Evolutionary conservation across 2,329 filamentous ascomycete species (phyloP).

Genomic region (Nigrospora sphaerica): DNA sequence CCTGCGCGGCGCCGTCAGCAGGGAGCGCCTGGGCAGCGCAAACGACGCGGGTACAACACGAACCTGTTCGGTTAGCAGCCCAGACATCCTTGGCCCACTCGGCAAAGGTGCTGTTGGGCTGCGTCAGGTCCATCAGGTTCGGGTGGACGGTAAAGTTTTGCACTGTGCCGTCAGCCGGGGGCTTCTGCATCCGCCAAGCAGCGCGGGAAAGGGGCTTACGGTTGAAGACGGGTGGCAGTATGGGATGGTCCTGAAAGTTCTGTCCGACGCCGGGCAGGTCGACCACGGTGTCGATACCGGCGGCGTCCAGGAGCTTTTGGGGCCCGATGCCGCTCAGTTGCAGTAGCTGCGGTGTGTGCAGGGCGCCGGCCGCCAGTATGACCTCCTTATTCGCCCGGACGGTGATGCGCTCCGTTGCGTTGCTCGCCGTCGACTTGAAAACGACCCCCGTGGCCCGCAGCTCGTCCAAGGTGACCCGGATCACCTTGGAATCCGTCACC

Average conservation of each 20-base stretch:
- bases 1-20: conserved; percentile 14
- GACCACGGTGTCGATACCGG: conserved; percentile 31
- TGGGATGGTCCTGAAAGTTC: conserved; percentile 41
- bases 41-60: too few species aligned
- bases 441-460: background rate
- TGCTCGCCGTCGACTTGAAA: background rate
- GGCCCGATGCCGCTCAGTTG: conserved; percentile 31
- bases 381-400: conserved; percentile 29
- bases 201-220: conserved; percentile 3
- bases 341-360: conserved; percentile 29
- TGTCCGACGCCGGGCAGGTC: conserved; percentile 39
- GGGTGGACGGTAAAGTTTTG: conserved; percentile 5
- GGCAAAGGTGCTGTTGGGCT: background rate
- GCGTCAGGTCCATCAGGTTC: background rate
- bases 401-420: background rate
- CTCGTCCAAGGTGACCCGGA: background rate
- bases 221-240: conserved; percentile 14
- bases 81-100: background rate
- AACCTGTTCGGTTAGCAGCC: conserved; percentile 14
- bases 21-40: too few species aligned
- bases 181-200: background rate
- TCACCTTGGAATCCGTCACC: background rate
- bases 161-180: conserved; percentile 8
- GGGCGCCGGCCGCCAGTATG: conserved; percentile 33
- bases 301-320: conserved; percentile 30